A percentile compares a stretch with the other conserved stretches of the same genome.
phyloP scores from a whole-genome alignment of 805 yeast species.

The Tetrapisispora phaffii region DNA sequence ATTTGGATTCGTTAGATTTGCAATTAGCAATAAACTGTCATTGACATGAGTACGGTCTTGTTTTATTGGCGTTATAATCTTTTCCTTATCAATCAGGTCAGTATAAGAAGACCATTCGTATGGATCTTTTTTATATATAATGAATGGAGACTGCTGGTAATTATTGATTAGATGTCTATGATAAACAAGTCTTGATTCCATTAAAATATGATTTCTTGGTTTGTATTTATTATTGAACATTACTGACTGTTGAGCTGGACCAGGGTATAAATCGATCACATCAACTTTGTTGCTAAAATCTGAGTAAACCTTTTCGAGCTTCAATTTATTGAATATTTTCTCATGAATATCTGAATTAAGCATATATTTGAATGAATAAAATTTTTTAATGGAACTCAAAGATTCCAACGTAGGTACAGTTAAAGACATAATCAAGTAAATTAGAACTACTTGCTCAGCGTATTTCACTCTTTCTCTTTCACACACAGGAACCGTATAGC shows the following conservation, averaged over 20 bases:
- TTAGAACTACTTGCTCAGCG: not conserved
- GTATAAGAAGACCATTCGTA: conserved; percentile 58
- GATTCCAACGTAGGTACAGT: conserved; percentile 7
- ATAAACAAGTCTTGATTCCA: conserved; percentile 39
- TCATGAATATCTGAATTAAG: conserved; percentile 17
- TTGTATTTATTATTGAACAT: conserved; percentile 48
- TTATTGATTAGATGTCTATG: conserved; percentile 6
- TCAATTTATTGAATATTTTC: conserved; percentile 39
- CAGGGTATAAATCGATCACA: conserved; percentile 52
- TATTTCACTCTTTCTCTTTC: not conserved
- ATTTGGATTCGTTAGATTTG: conserved; percentile 41
- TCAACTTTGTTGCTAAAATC: conserved; percentile 31
- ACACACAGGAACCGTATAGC: too few relatives aligned
- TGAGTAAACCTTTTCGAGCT: conserved; percentile 30
- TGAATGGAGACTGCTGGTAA: conserved; percentile 21
- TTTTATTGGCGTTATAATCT: conserved; percentile 33
- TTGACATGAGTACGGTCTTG: conserved; percentile 37
- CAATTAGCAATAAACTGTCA: conserved; percentile 46
- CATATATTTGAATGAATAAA: conserved; percentile 18
- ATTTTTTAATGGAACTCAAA: conserved; percentile 12
- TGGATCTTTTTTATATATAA: conserved; percentile 39
- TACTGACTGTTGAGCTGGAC: conserved; percentile 50
- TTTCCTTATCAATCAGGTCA: conserved; percentile 37
- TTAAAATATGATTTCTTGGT: conserved; percentile 55
- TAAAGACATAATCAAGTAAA: conserved; percentile 7